Conservation (phyloP, 2,329 filamentous ascomycete genomes). For the Magnaporthiopsis incrustans region DNA sequence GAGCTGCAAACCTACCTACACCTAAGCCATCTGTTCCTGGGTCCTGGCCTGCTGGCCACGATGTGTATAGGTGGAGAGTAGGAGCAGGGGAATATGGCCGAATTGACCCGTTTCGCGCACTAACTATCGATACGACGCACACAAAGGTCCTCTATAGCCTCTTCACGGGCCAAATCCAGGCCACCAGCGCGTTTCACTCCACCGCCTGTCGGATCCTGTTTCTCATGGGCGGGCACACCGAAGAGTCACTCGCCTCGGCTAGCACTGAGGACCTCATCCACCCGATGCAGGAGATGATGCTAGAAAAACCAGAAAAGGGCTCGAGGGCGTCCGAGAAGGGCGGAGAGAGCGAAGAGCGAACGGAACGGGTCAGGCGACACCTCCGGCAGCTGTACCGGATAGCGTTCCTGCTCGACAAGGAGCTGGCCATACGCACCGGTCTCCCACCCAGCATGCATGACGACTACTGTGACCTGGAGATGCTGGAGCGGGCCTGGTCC, state of each 20-base stretch:
- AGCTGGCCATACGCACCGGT: conserved; percentile 43
- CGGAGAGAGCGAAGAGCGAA: conserved; percentile 2
- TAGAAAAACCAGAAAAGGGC: neutral
- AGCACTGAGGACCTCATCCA: neutral
- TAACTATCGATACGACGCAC: conserved; percentile 11
- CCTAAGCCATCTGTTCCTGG: neutral
- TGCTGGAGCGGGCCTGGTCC: conserved; percentile 34
- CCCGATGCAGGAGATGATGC: neutral
- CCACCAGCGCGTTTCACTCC: conserved; percentile 25
- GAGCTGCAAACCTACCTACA: too few relatives aligned
- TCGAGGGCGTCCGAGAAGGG: neutral
- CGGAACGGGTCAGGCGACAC: conserved; percentile 23
- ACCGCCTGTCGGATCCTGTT: conserved; percentile 39
- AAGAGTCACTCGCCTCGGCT: conserved; percentile 1
- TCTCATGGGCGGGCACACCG: conserved; percentile 31
- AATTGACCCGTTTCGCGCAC: neutral
- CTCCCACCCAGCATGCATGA: conserved; percentile 43
- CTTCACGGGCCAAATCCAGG: conserved; percentile 25
- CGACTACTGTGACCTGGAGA: conserved; percentile 42
- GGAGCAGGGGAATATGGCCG: too few relatives aligned
- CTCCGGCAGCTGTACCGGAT: conserved; percentile 44
- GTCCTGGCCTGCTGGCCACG: neutral
- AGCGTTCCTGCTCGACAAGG: conserved; percentile 46
- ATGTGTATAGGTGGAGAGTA: neutral
- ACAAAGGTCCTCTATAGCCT: conserved; percentile 31